Evolutionary conservation across 73 alveolate genomes (phyloP).

Genomic region (Uronychia setigera): DNA sequence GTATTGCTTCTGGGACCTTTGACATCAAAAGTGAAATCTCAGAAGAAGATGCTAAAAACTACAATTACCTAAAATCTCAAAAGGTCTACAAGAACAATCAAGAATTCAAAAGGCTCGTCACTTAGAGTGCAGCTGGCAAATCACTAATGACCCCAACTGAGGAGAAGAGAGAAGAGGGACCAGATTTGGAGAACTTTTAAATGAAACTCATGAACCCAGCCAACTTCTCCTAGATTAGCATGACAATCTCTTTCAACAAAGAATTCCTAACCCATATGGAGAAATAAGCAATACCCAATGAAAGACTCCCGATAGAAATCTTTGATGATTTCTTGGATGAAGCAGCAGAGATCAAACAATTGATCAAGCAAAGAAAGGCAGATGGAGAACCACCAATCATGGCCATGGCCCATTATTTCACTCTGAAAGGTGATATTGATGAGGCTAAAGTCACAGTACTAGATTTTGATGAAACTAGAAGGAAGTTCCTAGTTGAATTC

Average conservation of each 20-base stretch:
- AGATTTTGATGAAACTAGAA: constrained; percentile 35
- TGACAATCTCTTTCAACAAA: constrained; percentile 29
- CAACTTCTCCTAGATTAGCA: constrained; percentile 13
- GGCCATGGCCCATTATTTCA: constrained; percentile 44
- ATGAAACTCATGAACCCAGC: constrained; percentile 21
- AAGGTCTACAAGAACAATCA: constrained; percentile 12
- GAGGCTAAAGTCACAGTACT: constrained; percentile 55
- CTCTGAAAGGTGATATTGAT: constrained; percentile 34
- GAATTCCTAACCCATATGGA: constrained; percentile 54
- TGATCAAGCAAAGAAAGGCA: constrained; percentile 26
- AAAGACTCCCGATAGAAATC: constrained; percentile 44
- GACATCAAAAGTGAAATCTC: not conserved
- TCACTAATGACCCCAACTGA: constrained; percentile 21
- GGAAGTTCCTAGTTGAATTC: constrained; percentile 60
- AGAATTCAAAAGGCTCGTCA: not conserved
- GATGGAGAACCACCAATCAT: constrained; percentile 13
- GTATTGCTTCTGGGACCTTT: not conserved
- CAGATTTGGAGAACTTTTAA: constrained; percentile 9
- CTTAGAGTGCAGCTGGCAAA: constrained; percentile 19
- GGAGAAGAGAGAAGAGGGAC: not conserved
- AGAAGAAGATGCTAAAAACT: not conserved
- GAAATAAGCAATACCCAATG: constrained; percentile 18
- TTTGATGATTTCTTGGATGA: constrained; percentile 54
- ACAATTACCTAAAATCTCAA: not conserved
- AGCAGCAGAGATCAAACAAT: constrained; percentile 12